These are phyloP conservation scores for Lenwebbia sp. DNA, from an alignment of 345 rosid species.

Conservation along the genomic window DNA sequence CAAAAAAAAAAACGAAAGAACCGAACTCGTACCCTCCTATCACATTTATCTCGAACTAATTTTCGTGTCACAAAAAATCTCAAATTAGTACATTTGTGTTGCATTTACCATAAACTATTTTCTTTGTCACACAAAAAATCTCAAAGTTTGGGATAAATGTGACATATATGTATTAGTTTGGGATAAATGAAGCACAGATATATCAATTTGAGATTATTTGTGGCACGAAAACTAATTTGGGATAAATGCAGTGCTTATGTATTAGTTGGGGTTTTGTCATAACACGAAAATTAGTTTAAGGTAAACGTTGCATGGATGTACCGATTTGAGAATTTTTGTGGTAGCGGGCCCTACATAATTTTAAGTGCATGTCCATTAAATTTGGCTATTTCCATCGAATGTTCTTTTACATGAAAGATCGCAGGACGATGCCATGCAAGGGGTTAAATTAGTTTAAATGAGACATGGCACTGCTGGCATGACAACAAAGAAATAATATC, in stretches of 20 bases:
- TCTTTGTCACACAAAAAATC: background rate
- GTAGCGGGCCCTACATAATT: background rate
- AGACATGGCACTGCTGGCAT: background rate
- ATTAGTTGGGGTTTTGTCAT: background rate
- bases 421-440: background rate
- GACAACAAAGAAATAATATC: background rate
- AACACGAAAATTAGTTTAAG: background rate
- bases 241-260: too few species aligned
- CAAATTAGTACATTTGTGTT: accelerated
- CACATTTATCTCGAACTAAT: background rate
- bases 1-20: background rate
- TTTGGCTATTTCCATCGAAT: background rate
- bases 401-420: background rate
- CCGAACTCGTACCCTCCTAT: accelerated
- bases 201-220: background rate
- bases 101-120: too few species aligned
- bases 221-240: too few species aligned
- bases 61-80: background rate
- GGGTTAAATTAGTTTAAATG: background rate
- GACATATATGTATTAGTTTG: background rate
- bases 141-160: background rate
- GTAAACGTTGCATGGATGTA: background rate
- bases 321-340: too few species aligned
- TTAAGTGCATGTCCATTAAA: background rate
- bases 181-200: accelerated